Conservation (phyloP, 176 grass and related monocot genomes). For the Thinopyrum elongatum region DNA sequence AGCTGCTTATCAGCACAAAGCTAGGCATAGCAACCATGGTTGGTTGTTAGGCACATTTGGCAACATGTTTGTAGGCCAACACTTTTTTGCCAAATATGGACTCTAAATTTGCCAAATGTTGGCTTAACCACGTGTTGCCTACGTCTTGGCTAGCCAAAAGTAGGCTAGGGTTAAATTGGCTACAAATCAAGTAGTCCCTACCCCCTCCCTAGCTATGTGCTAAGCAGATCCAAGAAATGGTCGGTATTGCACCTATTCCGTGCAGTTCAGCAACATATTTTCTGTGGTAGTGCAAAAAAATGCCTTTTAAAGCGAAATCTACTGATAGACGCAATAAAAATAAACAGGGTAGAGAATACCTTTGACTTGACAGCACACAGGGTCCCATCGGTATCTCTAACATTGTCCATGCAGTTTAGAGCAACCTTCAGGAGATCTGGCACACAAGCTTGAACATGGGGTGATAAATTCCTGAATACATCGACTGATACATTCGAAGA, state of each 20-base stretch:
- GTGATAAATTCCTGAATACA: constrained; percentile 71
- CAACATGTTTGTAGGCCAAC: too few species aligned
- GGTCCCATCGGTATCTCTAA: constrained; percentile 81
- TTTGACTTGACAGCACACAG: constrained; percentile 73
- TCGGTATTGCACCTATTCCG: too few species aligned
- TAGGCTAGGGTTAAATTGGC: not conserved
- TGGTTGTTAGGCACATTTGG: too few species aligned
- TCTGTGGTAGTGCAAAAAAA: too few species aligned
- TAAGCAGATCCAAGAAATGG: too few species aligned
- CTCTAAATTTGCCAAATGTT: not conserved
- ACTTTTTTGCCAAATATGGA: not conserved
- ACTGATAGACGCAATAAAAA: not conserved
- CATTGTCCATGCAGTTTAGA: constrained; percentile 80
- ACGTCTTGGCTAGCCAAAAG: not conserved
- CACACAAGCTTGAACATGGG: constrained; percentile 84
- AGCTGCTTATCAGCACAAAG: not conserved
- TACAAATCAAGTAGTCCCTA: not conserved
- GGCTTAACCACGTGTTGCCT: not conserved
- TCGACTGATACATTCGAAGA: constrained; percentile 66
- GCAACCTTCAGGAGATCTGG: constrained; percentile 82
- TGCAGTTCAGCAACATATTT: too few species aligned
- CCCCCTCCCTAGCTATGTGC: too few species aligned
- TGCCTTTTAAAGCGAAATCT: too few species aligned
- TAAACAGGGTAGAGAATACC: constrained; percentile 36
- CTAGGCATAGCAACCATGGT: not conserved